phyloP scores from a whole-genome alignment of 2,329 filamentous ascomycete species.

The Aaosphaeria arxii region DNA sequence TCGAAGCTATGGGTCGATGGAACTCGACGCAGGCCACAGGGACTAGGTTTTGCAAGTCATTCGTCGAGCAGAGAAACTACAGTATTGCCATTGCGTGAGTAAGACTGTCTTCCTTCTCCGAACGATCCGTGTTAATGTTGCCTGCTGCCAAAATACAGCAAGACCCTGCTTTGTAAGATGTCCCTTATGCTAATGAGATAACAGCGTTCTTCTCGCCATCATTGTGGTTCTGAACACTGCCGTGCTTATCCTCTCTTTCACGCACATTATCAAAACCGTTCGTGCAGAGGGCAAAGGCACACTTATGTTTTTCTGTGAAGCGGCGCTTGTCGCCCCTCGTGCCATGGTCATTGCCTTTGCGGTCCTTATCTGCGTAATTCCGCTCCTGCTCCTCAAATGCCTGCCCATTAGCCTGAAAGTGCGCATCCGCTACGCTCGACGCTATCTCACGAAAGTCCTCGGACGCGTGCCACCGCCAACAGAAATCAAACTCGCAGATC shows the following conservation, averaged over 20 bases:
- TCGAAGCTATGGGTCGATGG: slow-evolving; percentile 18
- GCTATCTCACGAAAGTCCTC: slow-evolving; percentile 12
- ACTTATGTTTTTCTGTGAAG: background rate
- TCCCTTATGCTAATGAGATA: background rate
- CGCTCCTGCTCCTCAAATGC: background rate
- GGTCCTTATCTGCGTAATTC: background rate
- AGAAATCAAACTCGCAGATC: slow-evolving; percentile 4
- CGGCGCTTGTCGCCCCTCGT: background rate
- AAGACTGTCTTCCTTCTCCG: slow-evolving; percentile 16
- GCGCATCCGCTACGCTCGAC: slow-evolving; percentile 12
- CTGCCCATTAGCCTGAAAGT: slow-evolving; percentile 14
- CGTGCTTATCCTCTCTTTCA: background rate
- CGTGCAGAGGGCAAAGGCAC: background rate
- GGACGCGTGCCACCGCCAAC: slow-evolving; percentile 5
- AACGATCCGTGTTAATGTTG: too few species aligned
- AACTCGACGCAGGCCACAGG: slow-evolving; percentile 15
- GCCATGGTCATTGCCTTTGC: background rate
- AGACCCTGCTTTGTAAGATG: background rate
- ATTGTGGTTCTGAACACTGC: background rate
- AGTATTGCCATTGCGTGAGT: slow-evolving; percentile 9
- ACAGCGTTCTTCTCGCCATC: background rate
- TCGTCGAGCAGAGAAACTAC: background rate
- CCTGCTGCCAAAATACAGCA: slow-evolving; percentile 6
- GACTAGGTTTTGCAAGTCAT: slow-evolving; percentile 17
- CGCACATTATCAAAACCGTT: background rate